Evolutionary conservation across 2,329 filamentous ascomycete genomes (phyloP).

Genomic region (Diaporthe sp.): DNA sequence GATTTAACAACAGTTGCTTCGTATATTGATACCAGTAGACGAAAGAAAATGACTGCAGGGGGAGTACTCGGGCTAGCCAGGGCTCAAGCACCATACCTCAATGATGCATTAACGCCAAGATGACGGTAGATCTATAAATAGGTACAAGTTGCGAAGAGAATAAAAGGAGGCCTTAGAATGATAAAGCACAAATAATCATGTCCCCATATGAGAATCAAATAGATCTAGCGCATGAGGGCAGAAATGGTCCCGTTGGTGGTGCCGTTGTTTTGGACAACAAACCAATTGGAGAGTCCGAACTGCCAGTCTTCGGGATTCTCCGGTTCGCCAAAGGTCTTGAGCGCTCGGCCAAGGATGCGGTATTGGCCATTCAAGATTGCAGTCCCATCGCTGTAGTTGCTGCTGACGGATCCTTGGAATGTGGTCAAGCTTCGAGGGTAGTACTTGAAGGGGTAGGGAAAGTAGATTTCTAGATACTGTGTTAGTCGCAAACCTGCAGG

Average conservation of each 20-base stretch:
- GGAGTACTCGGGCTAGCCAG: too few species aligned
- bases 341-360: slow-evolving; percentile 6
- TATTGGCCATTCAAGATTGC: slow-evolving; percentile 6
- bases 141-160: not conserved
- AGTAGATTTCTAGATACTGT: not conserved
- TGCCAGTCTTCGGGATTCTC: slow-evolving; percentile 3
- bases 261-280: not conserved
- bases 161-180: not conserved
- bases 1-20: too few species aligned
- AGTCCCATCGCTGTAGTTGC: not conserved
- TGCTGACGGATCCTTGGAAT: not conserved
- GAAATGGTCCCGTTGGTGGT: not conserved
- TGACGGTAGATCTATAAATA: not conserved
- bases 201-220: not conserved
- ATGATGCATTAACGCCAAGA: not conserved
- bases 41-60: not conserved
- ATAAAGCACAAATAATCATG: too few species aligned
- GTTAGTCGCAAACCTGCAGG: not conserved
- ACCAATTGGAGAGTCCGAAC: not conserved
- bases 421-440: not conserved
- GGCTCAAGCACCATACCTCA: not conserved
- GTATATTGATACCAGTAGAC: not conserved
- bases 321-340: not conserved
- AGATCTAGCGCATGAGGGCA: not conserved
- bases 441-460: not conserved